These are phyloP conservation scores for Ophiostoma tasmaniense DNA, from an alignment of 2,329 filamentous ascomycete species.

Conservation along the genomic window DNA sequence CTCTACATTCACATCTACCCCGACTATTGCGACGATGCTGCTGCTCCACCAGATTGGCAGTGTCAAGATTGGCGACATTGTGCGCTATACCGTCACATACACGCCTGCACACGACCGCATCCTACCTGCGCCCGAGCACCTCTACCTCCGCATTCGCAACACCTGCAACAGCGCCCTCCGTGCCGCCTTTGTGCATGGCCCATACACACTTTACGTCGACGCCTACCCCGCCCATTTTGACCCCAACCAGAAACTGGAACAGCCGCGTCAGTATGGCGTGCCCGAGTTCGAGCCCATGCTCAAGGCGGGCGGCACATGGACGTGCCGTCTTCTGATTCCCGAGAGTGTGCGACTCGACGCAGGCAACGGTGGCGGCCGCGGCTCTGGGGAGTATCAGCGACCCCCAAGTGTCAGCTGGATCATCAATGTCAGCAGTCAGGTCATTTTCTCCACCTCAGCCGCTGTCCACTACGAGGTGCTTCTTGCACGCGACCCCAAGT, in stretches of 20 bases:
- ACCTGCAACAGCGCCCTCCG: constrained; percentile 82
- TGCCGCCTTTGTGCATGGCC: constrained; percentile 92
- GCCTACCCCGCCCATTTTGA: constrained; percentile 78
- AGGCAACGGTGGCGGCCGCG: constrained; percentile 38
- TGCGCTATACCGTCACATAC: constrained; percentile 88
- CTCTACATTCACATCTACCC: background rate
- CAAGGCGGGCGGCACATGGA: constrained; percentile 86
- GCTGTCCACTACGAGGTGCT: constrained; percentile 82
- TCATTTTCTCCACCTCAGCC: constrained; percentile 85
- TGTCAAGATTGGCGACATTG: constrained; percentile 89
- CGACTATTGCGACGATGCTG: constrained; percentile 54
- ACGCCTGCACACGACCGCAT: constrained; percentile 83
- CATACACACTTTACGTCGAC: constrained; percentile 81
- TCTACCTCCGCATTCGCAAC: constrained; percentile 86
- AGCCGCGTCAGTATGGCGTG: constrained; percentile 61
- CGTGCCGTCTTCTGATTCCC: constrained; percentile 70
- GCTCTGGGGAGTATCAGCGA: constrained; percentile 16
- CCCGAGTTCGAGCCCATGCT: constrained; percentile 95
- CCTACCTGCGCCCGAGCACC: constrained; percentile 69
- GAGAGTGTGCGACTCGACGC: constrained; percentile 64
- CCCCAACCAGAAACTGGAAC: constrained; percentile 68
- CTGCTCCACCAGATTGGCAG: constrained; percentile 83
- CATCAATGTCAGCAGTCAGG: constrained; percentile 83
- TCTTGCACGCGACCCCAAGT: constrained; percentile 77
- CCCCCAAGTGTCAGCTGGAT: constrained; percentile 67